Evolutionary conservation across 2,329 filamentous ascomycete genomes (phyloP), one percentile per base, ranked within the genome.

Genomic region (Mycogone perniciosa): DNA sequence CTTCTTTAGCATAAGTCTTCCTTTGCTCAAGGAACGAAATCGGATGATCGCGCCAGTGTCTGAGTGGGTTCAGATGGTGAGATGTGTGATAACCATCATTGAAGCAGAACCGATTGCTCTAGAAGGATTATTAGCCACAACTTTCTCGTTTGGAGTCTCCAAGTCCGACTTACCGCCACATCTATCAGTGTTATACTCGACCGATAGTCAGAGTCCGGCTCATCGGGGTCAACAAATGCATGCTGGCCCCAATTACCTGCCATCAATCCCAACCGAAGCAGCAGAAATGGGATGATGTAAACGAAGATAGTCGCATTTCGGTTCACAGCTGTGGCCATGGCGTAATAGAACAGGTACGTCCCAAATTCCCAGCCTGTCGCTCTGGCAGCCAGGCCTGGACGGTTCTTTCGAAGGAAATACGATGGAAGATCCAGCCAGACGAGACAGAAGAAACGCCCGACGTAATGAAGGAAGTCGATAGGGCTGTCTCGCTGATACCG

Each of bases 201-300:
- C 34, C 86, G 76, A 60, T 84, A 91, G 62, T 92, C 87, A 0
- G 86, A 90, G 60, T 88, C 80, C 0, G 88, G 88, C 57, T 89
- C 83, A 9, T 81, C 71, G 20, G 84, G 79, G 59, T 92, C 87
- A 6, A 92, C 86, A 56, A 92, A 84, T 1, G 87, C 87, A 64
- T 92, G 88, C 64, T 92, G 88, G 4, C 86, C 88, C 86, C 86
- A 92, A 63, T 92, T 92, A 1, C 88, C 88, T 6, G 88, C 76
- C 88, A 91, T 92, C 56, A 92, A 66, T 0, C 82, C 87, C 13
- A 88, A 59, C 0, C 88, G 77, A 67, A 91, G 76, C 31, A 85
- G 65, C 2, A 79, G 57, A 20, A 91, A 73, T 0, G 88, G 88
- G 1, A 89, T 62, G 1, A 90, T 59, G 30, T 88, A 76, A 0